Base-by-base conservation (phyloP, 2,329 filamentous ascomycete species). In the Epichloe bromicola region DNA sequence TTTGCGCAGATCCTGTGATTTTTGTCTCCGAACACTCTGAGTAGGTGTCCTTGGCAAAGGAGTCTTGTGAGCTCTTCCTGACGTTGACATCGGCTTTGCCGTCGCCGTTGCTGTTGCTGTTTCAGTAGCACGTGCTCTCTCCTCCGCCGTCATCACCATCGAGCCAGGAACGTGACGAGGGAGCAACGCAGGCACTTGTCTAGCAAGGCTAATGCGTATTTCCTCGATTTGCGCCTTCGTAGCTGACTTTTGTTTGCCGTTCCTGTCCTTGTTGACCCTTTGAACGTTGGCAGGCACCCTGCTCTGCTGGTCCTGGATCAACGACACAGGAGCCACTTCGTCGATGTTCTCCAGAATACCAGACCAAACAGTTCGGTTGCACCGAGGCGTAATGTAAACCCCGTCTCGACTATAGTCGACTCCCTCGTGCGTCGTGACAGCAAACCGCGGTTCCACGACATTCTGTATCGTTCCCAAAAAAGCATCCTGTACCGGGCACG, bases 131-230 rank as follows among this genome's bases (percentile, higher is more conserved):
- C 36, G 34, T n/a, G 23, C 42, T 36, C 50, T 36, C 50, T 51
- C 50, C 17, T 42, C 46, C 3, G 45, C 39, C 41, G 51, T 50
- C 30, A n/a, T n/a, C 17, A 48, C 51, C 23, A 45, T 11, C 5
- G 34, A 41, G 37, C 51, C 51, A 4, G 51, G 47, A 6, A 52
- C 43, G 26, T 46, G 44, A 5, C 19, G 39, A n/a, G 51, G 51
- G 7, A 52, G 47, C 37, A 52, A 30, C 5, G 30, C 30, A 19
- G 51, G 51, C 20, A 49, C 6, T 38, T 50, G 51, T 14, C 51
- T 46, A 14, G n/a, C 37, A 11, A 52, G 26, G 20, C 47, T 46
- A 11, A 47, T 26, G 11, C 47, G 23, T 8, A 52, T n/a, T 8
- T 49, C 42, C 6, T 47, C 47, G 8, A 49, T 40, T 17, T 46